Conservation (phyloP, 345 rosid genomes). For the Citrus maxima region DNA sequence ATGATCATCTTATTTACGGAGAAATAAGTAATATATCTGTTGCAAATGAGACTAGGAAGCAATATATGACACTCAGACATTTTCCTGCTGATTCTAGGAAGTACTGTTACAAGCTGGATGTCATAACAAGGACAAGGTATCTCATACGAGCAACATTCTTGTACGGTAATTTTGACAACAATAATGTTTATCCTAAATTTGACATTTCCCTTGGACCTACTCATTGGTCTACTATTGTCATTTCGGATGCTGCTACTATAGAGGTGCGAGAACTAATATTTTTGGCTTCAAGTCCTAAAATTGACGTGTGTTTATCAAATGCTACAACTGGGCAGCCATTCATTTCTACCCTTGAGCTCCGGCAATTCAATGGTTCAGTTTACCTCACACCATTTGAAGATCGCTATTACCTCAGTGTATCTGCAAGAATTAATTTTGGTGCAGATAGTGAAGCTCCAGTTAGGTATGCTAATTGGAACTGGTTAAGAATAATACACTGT, state of each 20-base stretch:
- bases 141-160: slow-evolving; percentile 93
- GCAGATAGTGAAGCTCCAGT: slow-evolving; percentile 78
- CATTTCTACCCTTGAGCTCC: slow-evolving; percentile 97
- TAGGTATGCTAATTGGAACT: slow-evolving; percentile 46
- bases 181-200: slow-evolving; percentile 88
- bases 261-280: slow-evolving; percentile 78
- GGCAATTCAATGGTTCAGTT: slow-evolving; percentile 87
- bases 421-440: slow-evolving; percentile 96
- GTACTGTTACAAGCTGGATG: slow-evolving; percentile 79
- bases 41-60: slow-evolving; percentile 63
- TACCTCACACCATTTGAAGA: slow-evolving; percentile 65
- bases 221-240: slow-evolving; percentile 85
- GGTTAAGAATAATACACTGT: slow-evolving; percentile 7
- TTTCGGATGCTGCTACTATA: slow-evolving; percentile 67
- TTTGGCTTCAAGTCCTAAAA: slow-evolving; percentile 63
- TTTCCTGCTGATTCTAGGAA: slow-evolving; percentile 93
- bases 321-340: slow-evolving; percentile 98
- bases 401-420: slow-evolving; percentile 62
- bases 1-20: slow-evolving; percentile 59
- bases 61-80: slow-evolving; percentile 73
- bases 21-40: slow-evolving; percentile 56
- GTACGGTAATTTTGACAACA: slow-evolving; percentile 85
- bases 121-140: slow-evolving; percentile 72
- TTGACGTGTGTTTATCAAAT: slow-evolving; percentile 88
- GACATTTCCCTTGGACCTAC: slow-evolving; percentile 90